These are phyloP conservation scores for Podospora anserina DNA, from an alignment of 495 filamentous ascomycete species.

Conservation along the genomic window DNA sequence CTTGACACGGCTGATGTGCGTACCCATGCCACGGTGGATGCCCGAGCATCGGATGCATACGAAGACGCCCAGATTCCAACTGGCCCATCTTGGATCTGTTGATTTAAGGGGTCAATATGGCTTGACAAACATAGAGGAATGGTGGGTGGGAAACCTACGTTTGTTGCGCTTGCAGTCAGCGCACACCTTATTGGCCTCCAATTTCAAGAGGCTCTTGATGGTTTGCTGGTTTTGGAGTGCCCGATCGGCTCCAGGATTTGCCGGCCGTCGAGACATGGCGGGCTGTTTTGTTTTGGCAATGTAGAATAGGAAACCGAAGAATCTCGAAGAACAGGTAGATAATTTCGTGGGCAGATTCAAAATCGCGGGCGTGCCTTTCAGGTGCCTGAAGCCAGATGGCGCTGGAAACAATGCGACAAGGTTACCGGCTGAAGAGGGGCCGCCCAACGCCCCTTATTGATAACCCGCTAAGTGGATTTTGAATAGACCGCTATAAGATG, in stretches of 20 bases:
- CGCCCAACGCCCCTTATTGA: background rate
- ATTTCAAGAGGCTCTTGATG: conserved; percentile 88
- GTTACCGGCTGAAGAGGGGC: background rate
- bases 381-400: conserved; percentile 8
- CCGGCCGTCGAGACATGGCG: conserved; percentile 80
- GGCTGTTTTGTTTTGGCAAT: background rate
- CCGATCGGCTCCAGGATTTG: conserved; percentile 73
- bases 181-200: conserved; percentile 92
- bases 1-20: conserved; percentile 96
- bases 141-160: conserved; percentile 56
- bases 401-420: conserved; percentile 2
- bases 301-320: background rate
- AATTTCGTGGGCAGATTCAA: conserved; percentile 3
- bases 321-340: background rate
- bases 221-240: conserved; percentile 81
- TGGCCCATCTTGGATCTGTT: conserved; percentile 94
- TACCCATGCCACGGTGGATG: conserved; percentile 97
- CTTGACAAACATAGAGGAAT: background rate
- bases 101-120: conserved; percentile 17
- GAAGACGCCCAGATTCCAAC: conserved; percentile 95
- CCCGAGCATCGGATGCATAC: conserved; percentile 97
- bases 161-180: conserved; percentile 99
- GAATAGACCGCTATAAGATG: background rate
- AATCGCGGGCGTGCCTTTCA: conserved; percentile 3
- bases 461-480: background rate